Conservation (phyloP, 2,329 filamentous ascomycete species). For the Pseudocercospora musae region DNA sequence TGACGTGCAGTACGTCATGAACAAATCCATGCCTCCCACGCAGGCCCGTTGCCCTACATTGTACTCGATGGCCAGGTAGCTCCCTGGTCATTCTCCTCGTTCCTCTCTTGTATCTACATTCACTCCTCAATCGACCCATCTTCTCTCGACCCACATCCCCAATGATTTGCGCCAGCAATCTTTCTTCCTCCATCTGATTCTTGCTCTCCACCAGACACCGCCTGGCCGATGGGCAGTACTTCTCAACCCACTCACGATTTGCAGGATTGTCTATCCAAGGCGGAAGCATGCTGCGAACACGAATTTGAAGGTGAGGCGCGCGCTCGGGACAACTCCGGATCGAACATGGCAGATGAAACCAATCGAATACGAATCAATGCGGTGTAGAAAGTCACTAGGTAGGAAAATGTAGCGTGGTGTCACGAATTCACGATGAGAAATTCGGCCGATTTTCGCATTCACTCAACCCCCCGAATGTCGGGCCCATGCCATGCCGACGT, state of each 20-base stretch:
- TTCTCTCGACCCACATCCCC: not conserved
- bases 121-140: not conserved
- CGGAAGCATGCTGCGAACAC: not conserved
- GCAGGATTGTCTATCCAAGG: not conserved
- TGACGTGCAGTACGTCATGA: not conserved
- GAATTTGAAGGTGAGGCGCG: not conserved
- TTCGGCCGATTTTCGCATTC: not conserved
- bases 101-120: not conserved
- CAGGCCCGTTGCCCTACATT: not conserved
- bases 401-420: not conserved
- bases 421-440: not conserved
- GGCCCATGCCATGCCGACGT: not conserved
- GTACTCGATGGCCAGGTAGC: not conserved
- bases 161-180: not conserved
- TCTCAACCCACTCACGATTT: not conserved
- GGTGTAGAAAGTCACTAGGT: not conserved
- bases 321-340: not conserved
- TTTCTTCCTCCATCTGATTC: not conserved
- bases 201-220: not conserved
- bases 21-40: not conserved
- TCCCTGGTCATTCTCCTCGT: not conserved
- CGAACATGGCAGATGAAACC: too few relatives aligned
- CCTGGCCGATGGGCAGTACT: not conserved
- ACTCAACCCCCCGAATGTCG: not conserved
- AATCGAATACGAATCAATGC: too few relatives aligned